These are phyloP conservation scores for Suhomyces yuchorum DNA, from an alignment of 1,139 yeast species.

Conservation along the genomic window DNA sequence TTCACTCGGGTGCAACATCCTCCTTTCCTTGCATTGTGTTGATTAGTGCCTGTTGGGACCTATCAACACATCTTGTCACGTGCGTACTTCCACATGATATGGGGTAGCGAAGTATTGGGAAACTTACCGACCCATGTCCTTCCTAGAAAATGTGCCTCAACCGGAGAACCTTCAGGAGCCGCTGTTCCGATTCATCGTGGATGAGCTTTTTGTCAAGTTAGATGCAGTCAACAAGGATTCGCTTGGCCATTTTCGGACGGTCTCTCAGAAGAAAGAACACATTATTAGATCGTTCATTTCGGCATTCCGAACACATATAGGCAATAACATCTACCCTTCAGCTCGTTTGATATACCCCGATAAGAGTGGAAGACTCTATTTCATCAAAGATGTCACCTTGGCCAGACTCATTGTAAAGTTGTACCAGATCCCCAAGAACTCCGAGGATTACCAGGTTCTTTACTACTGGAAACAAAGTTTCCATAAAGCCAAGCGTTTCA, in stretches of 20 bases:
- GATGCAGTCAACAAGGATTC: constrained; percentile 33
- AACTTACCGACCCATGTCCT: constrained; percentile 14
- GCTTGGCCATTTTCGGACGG: constrained; percentile 30
- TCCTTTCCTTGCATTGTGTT: too few species aligned
- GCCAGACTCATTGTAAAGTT: constrained; percentile 44
- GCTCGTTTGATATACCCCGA: constrained; percentile 65
- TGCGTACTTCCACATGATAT: not conserved
- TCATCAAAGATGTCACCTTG: constrained; percentile 54
- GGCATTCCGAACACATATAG: constrained; percentile 66
- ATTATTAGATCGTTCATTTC: constrained; percentile 50
- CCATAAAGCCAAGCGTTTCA: constrained; percentile 31
- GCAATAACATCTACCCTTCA: constrained; percentile 70
- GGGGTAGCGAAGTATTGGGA: not conserved
- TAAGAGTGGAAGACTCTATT: constrained; percentile 55
- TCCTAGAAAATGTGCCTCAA: constrained; percentile 13
- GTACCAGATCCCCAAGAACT: constrained; percentile 38
- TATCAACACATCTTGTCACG: not conserved
- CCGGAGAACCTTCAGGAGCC: constrained; percentile 19
- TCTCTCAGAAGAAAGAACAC: constrained; percentile 35
- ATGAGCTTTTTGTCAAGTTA: constrained; percentile 35
- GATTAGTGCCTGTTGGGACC: too few species aligned
- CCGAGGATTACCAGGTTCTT: constrained; percentile 38
- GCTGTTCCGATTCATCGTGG: constrained; percentile 32
- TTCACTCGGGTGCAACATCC: too few species aligned
- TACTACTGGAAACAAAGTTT: constrained; percentile 44